Percentiles rank a stretch among this genome's conserved stretches.
Evolutionary conservation across 1,284 basidiomycete genomes (phyloP).

Genomic region (Rhodotorula mucilaginosa): DNA sequence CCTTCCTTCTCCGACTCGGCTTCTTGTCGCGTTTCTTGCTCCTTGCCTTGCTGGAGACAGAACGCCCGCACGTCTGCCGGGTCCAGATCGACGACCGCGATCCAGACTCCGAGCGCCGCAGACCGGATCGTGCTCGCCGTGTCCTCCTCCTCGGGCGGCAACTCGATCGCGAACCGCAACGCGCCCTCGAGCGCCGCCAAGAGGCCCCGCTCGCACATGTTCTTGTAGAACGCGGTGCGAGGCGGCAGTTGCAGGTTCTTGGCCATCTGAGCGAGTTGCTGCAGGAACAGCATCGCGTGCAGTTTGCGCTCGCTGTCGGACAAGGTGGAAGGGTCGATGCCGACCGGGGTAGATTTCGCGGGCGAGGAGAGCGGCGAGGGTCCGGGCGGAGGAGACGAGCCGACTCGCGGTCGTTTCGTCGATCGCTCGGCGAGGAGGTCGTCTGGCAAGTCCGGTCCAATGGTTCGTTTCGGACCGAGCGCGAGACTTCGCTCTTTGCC

Average conservation of each 20-base stretch:
- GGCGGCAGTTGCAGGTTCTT: conserved; percentile 91
- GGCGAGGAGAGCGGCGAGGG: not conserved
- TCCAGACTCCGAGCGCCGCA: conserved; percentile 82
- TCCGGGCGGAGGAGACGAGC: not conserved
- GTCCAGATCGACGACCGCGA: conserved; percentile 87
- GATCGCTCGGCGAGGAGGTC: conserved; percentile 12
- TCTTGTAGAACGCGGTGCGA: conserved; percentile 82
- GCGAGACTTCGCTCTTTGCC: conserved; percentile 28
- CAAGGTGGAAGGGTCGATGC: not conserved
- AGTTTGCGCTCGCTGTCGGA: conserved; percentile 47
- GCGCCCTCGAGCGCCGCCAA: conserved; percentile 82
- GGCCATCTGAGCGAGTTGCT: conserved; percentile 91
- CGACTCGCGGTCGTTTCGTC: not conserved
- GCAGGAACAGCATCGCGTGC: conserved; percentile 80
- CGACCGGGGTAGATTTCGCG: not conserved
- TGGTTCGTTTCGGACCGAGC: conserved; percentile 16
- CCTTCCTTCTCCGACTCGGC: conserved; percentile 53
- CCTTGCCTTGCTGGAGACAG: conserved; percentile 61
- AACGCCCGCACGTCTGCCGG: conserved; percentile 79
- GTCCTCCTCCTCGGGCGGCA: conserved; percentile 2
- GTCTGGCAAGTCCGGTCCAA: conserved; percentile 39
- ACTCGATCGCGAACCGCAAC: conserved; percentile 33
- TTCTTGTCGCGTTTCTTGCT: conserved; percentile 52
- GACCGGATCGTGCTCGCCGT: conserved; percentile 62
- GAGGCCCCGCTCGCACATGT: conserved; percentile 82